Percentiles rank a stretch among this genome's conserved stretches.
Conservation (phyloP, 805 yeast genomes). For the Yarrowia alimentaria region DNA sequence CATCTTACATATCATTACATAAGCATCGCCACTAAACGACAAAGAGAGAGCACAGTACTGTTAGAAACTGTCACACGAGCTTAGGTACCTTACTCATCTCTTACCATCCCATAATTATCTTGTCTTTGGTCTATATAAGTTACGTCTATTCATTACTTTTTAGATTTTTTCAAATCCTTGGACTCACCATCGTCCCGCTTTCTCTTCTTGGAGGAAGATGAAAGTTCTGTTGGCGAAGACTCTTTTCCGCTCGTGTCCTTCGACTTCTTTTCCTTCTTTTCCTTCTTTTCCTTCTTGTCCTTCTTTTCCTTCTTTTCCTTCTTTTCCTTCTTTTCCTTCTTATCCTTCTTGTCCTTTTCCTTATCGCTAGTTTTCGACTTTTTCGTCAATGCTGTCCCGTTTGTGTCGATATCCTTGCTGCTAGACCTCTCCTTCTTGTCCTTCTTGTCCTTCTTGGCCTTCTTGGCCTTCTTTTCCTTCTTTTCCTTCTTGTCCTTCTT, state of each 20-base stretch:
- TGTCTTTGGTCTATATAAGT: no score
- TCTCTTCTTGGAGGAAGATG: constrained; percentile 21
- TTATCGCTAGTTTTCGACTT: constrained; percentile 34
- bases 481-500: constrained; percentile 33
- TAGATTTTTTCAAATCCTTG: constrained; percentile 14
- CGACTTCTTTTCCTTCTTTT: constrained; percentile 2
- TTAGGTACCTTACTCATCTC: no score
- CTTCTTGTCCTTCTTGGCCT: constrained; percentile 34
- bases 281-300: constrained; percentile 1
- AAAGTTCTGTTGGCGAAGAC: no score
- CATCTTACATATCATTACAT: no score
- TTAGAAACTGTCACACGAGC: no score
- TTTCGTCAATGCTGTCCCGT: no score
- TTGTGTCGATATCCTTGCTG: constrained; percentile 36
- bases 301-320: constrained; percentile 6
- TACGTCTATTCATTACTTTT: no score
- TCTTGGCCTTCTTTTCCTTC: constrained; percentile 36
- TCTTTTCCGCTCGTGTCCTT: not conserved
- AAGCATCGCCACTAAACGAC: no score
- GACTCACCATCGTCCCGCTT: constrained; percentile 21
- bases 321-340: constrained; percentile 31
- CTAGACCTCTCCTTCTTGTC: constrained; percentile 35
- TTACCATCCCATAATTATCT: no score
- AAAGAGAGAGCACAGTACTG: no score
- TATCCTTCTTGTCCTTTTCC: constrained; percentile 37